Evolutionary conservation across 345 rosid species (phyloP).

Genomic region (Rhodamnia argentea): DNA sequence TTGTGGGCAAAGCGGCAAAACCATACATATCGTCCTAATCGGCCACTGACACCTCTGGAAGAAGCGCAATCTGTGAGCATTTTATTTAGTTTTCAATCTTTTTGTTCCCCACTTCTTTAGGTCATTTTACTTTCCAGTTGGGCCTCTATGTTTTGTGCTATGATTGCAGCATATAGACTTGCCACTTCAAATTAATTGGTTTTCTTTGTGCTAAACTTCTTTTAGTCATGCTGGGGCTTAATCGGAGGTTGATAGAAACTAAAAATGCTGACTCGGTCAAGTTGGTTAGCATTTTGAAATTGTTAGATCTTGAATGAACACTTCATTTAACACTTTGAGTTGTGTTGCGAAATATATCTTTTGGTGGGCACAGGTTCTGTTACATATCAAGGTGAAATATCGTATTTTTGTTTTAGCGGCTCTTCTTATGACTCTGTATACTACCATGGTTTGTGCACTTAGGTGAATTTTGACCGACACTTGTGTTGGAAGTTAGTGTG

Average conservation of each 20-base stretch:
- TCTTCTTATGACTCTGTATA: neutral
- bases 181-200: neutral
- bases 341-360: neutral
- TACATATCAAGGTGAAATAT: neutral
- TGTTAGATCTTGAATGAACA: neutral
- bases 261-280: neutral
- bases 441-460: neutral
- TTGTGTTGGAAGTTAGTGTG: neutral
- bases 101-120: neutral
- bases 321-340: neutral
- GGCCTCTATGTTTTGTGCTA: neutral
- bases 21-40: constrained; percentile 72
- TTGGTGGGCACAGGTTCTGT: neutral
- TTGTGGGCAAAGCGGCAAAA: constrained; percentile 81
- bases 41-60: constrained; percentile 48
- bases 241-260: neutral
- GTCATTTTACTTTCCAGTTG: neutral
- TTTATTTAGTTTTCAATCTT: neutral
- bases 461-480: neutral
- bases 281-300: neutral
- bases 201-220: neutral
- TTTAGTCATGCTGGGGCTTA: neutral
- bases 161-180: neutral
- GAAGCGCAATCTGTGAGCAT: constrained; percentile 53
- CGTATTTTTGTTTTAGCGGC: neutral